phyloP scores from a whole-genome alignment of 305 asterid genomes.

The Fraxinus angustifolia region DNA sequence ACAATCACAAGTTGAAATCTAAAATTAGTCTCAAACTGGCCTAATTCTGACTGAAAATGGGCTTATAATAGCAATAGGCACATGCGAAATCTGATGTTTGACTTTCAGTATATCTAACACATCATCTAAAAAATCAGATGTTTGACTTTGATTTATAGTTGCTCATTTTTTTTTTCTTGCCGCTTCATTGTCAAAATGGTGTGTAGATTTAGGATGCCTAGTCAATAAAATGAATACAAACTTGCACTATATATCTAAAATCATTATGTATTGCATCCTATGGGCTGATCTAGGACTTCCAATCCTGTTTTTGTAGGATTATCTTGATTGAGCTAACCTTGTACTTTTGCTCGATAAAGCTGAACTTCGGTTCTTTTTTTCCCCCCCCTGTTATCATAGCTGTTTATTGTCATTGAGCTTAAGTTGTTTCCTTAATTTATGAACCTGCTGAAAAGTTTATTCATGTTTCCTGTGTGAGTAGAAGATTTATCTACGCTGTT shows the following conservation, averaged over 20 bases:
- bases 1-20: too few species aligned
- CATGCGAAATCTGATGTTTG: not conserved
- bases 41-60: too few species aligned
- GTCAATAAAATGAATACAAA: not conserved
- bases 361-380: not conserved
- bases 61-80: too few species aligned
- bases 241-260: not conserved
- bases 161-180: not conserved
- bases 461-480: constrained; percentile 2
- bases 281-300: constrained; percentile 1
- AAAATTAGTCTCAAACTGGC: too few species aligned
- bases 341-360: constrained; percentile 1
- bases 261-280: not conserved
- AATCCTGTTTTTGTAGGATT: not conserved
- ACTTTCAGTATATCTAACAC: not conserved
- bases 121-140: not conserved
- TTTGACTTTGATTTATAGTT: not conserved
- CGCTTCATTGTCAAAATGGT: constrained; percentile 6
- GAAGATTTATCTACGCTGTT: not conserved
- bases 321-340: constrained; percentile 12
- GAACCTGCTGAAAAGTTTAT: not conserved
- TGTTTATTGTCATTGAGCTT: not conserved
- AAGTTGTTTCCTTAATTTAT: constrained; percentile 4
- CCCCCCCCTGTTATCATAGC: not conserved
- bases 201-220: not conserved